These are phyloP conservation scores for Scenedesmus sp. DNA, from an alignment of 163 green algal genomes.

Conservation along the genomic window DNA sequence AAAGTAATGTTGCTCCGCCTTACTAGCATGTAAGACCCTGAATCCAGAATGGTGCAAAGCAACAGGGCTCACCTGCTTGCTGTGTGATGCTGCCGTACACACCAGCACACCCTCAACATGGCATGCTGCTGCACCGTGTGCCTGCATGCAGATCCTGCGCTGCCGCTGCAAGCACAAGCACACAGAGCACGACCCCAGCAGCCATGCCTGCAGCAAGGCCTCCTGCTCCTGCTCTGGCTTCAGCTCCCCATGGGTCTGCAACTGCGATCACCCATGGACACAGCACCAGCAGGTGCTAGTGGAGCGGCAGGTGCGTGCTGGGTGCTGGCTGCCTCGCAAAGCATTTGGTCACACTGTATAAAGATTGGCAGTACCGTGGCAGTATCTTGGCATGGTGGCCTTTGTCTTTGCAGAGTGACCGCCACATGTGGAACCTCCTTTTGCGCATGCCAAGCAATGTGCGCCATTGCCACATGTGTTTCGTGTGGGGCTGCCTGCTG, in stretches of 20 bases:
- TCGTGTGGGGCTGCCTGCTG: background rate
- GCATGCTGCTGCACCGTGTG: background rate
- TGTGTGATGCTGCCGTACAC: background rate
- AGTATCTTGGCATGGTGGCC: background rate
- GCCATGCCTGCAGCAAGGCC: conserved; percentile 62
- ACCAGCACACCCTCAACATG: background rate
- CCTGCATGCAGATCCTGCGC: background rate
- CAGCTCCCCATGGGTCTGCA: conserved; percentile 72
- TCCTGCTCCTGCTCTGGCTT: conserved; percentile 63
- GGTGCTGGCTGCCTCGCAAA: background rate
- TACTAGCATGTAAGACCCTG: background rate
- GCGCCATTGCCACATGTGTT: background rate
- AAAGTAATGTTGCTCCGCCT: background rate
- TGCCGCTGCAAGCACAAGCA: conserved; percentile 74
- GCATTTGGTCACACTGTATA: no score
- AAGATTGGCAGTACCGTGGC: no score
- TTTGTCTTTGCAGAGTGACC: background rate
- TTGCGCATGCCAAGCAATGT: background rate
- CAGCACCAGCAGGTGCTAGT: conserved; percentile 66
- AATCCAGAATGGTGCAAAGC: background rate
- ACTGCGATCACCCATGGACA: conserved; percentile 73
- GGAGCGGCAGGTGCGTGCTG: conserved; percentile 11
- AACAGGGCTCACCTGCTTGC: background rate
- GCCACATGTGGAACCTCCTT: background rate
- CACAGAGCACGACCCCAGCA: conserved; percentile 32